A percentile compares a stretch with the other conserved stretches of the same genome.
These are phyloP conservation scores for Sicyos baderoa DNA, from an alignment of 306 rosid species.

Conservation along the genomic window DNA sequence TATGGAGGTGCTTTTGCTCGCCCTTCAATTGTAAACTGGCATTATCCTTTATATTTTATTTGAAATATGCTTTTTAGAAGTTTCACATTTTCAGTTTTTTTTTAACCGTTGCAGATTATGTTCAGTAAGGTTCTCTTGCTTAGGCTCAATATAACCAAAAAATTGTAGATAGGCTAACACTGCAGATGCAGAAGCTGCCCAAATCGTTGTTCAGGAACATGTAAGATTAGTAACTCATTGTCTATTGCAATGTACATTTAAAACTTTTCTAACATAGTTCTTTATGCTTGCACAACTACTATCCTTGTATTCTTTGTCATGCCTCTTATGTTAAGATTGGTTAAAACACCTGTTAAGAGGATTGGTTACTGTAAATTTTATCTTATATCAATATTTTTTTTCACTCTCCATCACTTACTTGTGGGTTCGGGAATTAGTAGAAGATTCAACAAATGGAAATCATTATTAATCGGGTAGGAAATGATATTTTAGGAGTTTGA, in stretches of 20 bases:
- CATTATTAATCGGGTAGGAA: too few species aligned
- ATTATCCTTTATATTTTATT: not conserved
- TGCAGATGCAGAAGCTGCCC: constrained; percentile 7
- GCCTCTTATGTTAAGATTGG: not conserved
- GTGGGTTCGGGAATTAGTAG: too few species aligned
- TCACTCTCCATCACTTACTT: too few species aligned
- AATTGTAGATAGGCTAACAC: not conserved
- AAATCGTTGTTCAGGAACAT: not conserved
- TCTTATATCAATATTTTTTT: too few species aligned
- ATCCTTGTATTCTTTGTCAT: not conserved
- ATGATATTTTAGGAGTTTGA: too few species aligned
- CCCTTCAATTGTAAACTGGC: not conserved
- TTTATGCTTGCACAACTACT: not conserved
- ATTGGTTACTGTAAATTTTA: too few species aligned
- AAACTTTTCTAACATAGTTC: not conserved
- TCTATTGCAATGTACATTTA: not conserved
- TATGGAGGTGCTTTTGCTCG: not conserved
- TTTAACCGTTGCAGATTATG: not conserved
- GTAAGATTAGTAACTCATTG: not conserved
- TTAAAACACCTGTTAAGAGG: not conserved
- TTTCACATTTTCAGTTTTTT: not conserved
- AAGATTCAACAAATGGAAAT: too few species aligned
- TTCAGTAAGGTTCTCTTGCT: not conserved
- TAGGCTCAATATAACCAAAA: not conserved
- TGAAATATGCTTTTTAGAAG: not conserved